These are phyloP conservation scores for Phytopythium boreale DNA, from an alignment of 352 stramenopile species.

Conservation along the genomic window DNA sequence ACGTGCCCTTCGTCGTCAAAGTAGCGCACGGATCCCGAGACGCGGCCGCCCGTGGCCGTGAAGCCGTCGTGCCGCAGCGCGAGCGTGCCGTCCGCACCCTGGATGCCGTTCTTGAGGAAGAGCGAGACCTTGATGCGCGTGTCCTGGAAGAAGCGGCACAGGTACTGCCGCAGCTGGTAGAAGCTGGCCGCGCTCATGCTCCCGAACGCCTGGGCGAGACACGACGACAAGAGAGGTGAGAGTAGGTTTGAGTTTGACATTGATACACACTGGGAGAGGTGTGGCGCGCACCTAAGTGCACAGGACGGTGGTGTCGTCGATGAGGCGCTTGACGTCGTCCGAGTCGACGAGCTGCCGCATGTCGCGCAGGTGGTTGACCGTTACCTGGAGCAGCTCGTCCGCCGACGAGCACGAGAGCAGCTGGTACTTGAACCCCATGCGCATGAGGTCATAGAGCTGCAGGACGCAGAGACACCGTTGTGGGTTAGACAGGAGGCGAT, in stretches of 20 bases:
- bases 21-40: constrained; percentile 70
- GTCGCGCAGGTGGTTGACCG: constrained; percentile 81
- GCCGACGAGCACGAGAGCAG: constrained; percentile 76
- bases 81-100: constrained; percentile 81
- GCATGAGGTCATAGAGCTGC: constrained; percentile 92
- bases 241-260: background rate
- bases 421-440: constrained; percentile 95
- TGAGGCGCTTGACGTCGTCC: constrained; percentile 55
- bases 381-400: constrained; percentile 87
- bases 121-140: constrained; percentile 90
- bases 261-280: background rate
- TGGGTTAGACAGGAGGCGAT: background rate
- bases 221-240: background rate
- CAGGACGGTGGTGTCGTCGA: constrained; percentile 79
- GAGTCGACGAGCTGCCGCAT: constrained; percentile 73
- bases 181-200: constrained; percentile 66
- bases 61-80: constrained; percentile 73
- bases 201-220: constrained; percentile 46
- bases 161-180: constrained; percentile 79
- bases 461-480: constrained; percentile 1
- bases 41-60: constrained; percentile 56
- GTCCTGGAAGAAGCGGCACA: constrained; percentile 90
- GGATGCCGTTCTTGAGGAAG: constrained; percentile 87
- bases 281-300: constrained; percentile 38
- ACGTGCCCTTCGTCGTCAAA: constrained; percentile 57